These are phyloP conservation scores for Geotrichum aggregatum DNA, from an alignment of 1,139 yeast genomes.

Conservation along the genomic window DNA sequence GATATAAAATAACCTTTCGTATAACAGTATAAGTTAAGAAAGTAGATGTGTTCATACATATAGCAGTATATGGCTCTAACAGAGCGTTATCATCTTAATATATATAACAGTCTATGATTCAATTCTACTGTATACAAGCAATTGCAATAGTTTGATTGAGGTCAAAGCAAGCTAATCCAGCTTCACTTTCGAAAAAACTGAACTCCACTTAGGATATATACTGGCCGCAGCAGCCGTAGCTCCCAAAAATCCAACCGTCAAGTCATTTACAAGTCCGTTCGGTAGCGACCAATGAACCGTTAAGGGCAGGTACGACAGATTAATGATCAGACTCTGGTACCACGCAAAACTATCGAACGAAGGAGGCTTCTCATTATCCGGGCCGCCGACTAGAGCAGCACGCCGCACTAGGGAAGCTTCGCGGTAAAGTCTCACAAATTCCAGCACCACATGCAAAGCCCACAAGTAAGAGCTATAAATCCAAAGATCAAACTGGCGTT, in stretches of 20 bases:
- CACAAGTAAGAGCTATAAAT: constrained; percentile 40
- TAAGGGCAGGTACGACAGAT: constrained; percentile 42
- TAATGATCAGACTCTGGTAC: constrained; percentile 32
- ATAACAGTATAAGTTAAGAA: not conserved
- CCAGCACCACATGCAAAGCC: constrained; percentile 43
- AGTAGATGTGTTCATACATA: too few relatives aligned
- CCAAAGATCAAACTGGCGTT: constrained; percentile 37
- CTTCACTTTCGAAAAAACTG: not conserved
- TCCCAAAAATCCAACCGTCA: constrained; percentile 41
- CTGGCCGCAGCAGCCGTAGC: constrained; percentile 36
- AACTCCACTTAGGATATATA: constrained; percentile 29
- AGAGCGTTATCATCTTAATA: too few relatives aligned
- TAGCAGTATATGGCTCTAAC: too few relatives aligned
- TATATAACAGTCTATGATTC: not conserved
- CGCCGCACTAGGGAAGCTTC: constrained; percentile 12
- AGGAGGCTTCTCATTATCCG: too few relatives aligned
- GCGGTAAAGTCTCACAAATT: constrained; percentile 31
- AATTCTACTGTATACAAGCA: too few relatives aligned
- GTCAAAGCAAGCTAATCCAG: too few relatives aligned
- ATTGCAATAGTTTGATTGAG: too few relatives aligned
- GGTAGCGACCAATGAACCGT: constrained; percentile 45
- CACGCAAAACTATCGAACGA: constrained; percentile 13
- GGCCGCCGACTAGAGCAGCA: too few relatives aligned
- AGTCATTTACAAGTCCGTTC: constrained; percentile 36
- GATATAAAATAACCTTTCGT: too few relatives aligned